Conservation (phyloP, 352 stramenopile genomes). For the Globisporangium lucens region DNA sequence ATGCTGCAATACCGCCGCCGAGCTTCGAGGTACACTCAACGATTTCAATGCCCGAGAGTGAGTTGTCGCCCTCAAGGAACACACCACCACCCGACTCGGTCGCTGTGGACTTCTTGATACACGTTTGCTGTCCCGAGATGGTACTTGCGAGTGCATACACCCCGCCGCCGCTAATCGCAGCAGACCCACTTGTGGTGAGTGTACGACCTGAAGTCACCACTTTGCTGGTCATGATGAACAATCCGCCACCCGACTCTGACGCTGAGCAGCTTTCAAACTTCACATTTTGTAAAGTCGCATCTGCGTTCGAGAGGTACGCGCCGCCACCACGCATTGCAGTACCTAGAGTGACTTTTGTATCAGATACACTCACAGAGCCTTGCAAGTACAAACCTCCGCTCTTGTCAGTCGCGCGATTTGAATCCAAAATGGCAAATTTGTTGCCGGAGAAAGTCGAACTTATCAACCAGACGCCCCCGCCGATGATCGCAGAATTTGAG, state of each 20-base stretch:
- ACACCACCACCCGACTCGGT: slow-evolving; percentile 32
- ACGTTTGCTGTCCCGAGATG: slow-evolving; percentile 1
- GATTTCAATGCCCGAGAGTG: slow-evolving; percentile 13
- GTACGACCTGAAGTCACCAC: not conserved
- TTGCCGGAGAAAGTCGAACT: slow-evolving; percentile 10
- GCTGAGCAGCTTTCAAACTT: slow-evolving; percentile 9
- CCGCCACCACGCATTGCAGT: slow-evolving; percentile 20
- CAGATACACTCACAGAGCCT: not conserved
- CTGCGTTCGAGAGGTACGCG: slow-evolving; percentile 13
- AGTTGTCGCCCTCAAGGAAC: slow-evolving; percentile 15
- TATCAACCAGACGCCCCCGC: slow-evolving; percentile 13
- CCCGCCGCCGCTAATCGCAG: slow-evolving; percentile 17
- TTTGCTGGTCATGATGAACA: slow-evolving; percentile 12
- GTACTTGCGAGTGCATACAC: slow-evolving; percentile 10
- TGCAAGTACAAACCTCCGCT: slow-evolving; percentile 15
- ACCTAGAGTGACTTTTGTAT: not conserved
- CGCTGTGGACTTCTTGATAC: slow-evolving; percentile 6
- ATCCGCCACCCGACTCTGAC: slow-evolving; percentile 13
- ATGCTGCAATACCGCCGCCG: slow-evolving; percentile 10
- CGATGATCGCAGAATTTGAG: slow-evolving; percentile 8
- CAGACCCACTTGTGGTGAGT: slow-evolving; percentile 3
- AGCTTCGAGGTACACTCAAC: not conserved
- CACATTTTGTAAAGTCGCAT: not conserved
- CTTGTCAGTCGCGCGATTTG: slow-evolving; percentile 10
- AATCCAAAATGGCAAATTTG: not conserved